phyloP scores from a whole-genome alignment of 2,329 filamentous ascomycete species.

The Fusarium floridanum region DNA sequence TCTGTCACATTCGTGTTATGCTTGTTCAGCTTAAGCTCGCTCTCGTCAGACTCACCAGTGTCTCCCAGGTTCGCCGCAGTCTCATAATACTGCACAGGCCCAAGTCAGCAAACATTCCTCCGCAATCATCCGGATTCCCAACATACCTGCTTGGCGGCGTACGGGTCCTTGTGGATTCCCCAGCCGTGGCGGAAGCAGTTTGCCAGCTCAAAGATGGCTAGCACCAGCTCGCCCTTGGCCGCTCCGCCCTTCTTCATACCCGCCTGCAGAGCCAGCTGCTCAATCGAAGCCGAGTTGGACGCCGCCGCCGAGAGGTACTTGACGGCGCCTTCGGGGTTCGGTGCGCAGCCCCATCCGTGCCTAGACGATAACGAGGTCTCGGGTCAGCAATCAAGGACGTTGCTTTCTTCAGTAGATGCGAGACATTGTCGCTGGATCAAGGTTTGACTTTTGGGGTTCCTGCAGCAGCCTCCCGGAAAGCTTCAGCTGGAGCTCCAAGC shows the following conservation, averaged over 20 bases:
- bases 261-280: constrained; percentile 85
- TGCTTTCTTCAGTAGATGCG: constrained; percentile 3
- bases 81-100: constrained; percentile 83
- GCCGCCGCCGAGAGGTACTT: constrained; percentile 90
- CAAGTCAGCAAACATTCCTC: constrained; percentile 17
- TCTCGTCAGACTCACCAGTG: constrained; percentile 66
- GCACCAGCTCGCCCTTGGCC: constrained; percentile 94
- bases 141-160: constrained; percentile 80
- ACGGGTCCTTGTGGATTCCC: constrained; percentile 88
- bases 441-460: constrained; percentile 19
- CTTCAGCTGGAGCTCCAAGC: constrained; percentile 10
- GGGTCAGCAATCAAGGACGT: constrained; percentile 31
- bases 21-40: constrained; percentile 12
- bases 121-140: neutral
- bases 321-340: constrained; percentile 79
- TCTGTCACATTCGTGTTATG: constrained; percentile 63
- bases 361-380: constrained; percentile 57
- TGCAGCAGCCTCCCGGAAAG: constrained; percentile 7
- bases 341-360: constrained; percentile 91
- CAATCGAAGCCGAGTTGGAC: constrained; percentile 88
- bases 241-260: constrained; percentile 94
- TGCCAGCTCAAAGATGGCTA: constrained; percentile 95
- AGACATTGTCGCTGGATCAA: constrained; percentile 1
- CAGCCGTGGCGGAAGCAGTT: constrained; percentile 95
- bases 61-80: constrained; percentile 97